These are phyloP conservation scores for Claviceps pusilla DNA, from an alignment of 2,329 filamentous ascomycete genomes.

Conservation along the genomic window DNA sequence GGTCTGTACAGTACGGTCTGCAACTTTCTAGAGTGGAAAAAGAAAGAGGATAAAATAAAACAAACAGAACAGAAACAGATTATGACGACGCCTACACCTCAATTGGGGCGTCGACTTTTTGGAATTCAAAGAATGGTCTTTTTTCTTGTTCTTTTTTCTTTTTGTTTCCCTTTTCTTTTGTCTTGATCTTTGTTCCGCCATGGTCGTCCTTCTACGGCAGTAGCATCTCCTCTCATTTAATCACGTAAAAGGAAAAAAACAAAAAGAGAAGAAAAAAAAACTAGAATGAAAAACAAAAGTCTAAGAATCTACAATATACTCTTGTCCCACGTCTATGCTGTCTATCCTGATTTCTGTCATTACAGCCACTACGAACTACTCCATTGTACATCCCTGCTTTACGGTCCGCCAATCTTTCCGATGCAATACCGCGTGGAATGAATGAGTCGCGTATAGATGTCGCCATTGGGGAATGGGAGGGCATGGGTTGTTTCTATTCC, in stretches of 20 bases:
- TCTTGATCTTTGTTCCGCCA: too few relatives aligned
- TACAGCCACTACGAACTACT: background rate
- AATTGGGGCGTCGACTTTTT: background rate
- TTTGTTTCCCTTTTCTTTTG: too few relatives aligned
- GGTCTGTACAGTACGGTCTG: slow-evolving; percentile 2
- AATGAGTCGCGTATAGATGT: background rate
- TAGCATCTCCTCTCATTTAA: too few relatives aligned
- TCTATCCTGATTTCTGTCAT: background rate
- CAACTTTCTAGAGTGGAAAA: background rate
- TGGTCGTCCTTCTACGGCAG: too few relatives aligned
- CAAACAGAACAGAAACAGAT: background rate
- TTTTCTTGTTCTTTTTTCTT: too few relatives aligned
- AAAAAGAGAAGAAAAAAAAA: background rate
- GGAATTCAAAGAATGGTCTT: too few relatives aligned
- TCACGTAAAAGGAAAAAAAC: too few relatives aligned
- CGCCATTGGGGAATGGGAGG: background rate
- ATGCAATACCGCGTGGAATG: too few relatives aligned
- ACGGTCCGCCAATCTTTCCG: background rate
- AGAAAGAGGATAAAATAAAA: background rate
- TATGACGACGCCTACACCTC: background rate
- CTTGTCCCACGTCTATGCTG: too few relatives aligned
- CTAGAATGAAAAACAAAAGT: background rate
- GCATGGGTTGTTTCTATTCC: background rate
- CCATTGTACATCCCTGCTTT: background rate
- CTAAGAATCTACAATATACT: background rate